A percentile compares a stretch with the other conserved stretches of the same genome.
These are phyloP conservation scores for Fusarium sp. DNA, from an alignment of 2,329 filamentous ascomycete species.

Conservation along the genomic window DNA sequence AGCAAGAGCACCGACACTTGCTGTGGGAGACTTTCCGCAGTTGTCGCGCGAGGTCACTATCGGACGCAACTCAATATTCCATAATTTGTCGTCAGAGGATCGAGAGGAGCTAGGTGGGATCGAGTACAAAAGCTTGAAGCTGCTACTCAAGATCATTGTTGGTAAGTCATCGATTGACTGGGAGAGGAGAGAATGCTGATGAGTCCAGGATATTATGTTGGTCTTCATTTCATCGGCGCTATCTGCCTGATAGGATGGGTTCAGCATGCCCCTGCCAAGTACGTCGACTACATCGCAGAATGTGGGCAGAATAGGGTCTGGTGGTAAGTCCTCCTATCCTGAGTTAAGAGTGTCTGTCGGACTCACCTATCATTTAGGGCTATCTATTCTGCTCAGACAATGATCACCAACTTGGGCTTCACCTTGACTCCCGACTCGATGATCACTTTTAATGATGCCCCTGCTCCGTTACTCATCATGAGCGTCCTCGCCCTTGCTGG, in stretches of 20 bases:
- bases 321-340: conserved; percentile 59
- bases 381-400: conserved; percentile 66
- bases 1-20: conserved; percentile 28
- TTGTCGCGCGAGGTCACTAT: conserved; percentile 61
- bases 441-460: conserved; percentile 63
- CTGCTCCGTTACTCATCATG: conserved; percentile 62
- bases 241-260: conserved; percentile 66
- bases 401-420: conserved; percentile 67
- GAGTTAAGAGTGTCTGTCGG: too few species aligned
- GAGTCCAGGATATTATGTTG: conserved; percentile 60
- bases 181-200: not conserved
- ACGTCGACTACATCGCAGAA: conserved; percentile 57
- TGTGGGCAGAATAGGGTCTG: conserved; percentile 60
- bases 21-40: conserved; percentile 53
- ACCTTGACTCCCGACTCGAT: conserved; percentile 70
- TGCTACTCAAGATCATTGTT: conserved; percentile 63
- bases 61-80: conserved; percentile 63
- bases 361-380: conserved; percentile 54
- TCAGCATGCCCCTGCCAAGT: conserved; percentile 57
- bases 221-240: conserved; percentile 63
- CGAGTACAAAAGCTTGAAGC: conserved; percentile 65
- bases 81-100: conserved; percentile 58
- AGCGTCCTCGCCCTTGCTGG: conserved; percentile 65
- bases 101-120: conserved; percentile 65
- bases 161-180: conserved; percentile 47